Percentiles rank a stretch among this genome's conserved stretches.
Conservation (phyloP, 352 stramenopile genomes). For the Phytophthora pini region DNA sequence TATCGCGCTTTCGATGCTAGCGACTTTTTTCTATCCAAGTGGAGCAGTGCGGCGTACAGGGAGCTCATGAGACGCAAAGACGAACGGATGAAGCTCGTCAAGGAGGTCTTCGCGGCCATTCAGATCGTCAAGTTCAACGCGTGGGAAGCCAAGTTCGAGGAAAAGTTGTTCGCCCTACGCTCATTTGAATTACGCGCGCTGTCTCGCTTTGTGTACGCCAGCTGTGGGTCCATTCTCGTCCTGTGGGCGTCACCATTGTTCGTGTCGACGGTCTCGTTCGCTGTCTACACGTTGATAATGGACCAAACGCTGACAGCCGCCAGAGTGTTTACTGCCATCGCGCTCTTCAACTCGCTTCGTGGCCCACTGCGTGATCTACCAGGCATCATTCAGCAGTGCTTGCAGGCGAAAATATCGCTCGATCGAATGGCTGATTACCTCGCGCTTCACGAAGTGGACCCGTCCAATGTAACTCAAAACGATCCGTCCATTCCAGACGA, state of each 20-base stretch:
- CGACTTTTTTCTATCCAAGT: conserved; percentile 60
- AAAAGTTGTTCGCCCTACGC: conserved; percentile 35
- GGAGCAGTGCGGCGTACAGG: conserved; percentile 56
- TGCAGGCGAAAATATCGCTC: conserved; percentile 27
- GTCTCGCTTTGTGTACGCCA: conserved; percentile 57
- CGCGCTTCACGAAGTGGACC: conserved; percentile 18
- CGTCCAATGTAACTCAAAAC: conserved; percentile 5
- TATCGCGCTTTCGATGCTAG: conserved; percentile 35
- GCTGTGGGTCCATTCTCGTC: conserved; percentile 64
- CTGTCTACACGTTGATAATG: conserved; percentile 45
- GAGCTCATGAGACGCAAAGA: conserved; percentile 89
- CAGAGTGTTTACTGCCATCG: conserved; percentile 56
- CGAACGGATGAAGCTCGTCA: conserved; percentile 88
- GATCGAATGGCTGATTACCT: conserved; percentile 38
- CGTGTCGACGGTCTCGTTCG: conserved; percentile 57
- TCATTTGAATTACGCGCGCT: conserved; percentile 88
- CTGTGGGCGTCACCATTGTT: conserved; percentile 51
- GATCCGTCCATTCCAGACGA: conserved; percentile 14
- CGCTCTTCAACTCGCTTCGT: conserved; percentile 50
- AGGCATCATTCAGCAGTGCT: conserved; percentile 32
- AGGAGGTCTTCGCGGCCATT: conserved; percentile 92
- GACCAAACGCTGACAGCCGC: conserved; percentile 33
- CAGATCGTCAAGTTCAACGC: conserved; percentile 97
- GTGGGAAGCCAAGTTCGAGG: conserved; percentile 87
- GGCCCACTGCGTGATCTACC: conserved; percentile 33